phyloP scores from a whole-genome alignment of 768 basidiomycete genomes.

The Stropharia rugosoannulata region DNA sequence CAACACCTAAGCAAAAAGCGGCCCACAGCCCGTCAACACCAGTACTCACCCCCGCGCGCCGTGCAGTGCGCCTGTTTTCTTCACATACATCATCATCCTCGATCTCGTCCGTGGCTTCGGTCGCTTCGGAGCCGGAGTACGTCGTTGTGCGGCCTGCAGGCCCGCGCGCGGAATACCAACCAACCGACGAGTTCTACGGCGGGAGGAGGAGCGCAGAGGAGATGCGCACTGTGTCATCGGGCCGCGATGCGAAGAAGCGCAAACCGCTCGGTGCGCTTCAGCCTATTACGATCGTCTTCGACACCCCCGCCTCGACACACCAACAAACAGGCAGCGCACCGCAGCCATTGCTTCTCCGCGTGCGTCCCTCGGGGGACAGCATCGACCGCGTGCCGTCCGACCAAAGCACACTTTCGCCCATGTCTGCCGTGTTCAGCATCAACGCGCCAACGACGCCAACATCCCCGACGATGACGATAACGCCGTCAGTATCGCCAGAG shows the following conservation, averaged over 20 bases:
- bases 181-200: constrained; percentile 11
- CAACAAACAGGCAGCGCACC: no score
- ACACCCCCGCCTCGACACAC: no score
- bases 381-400: no score
- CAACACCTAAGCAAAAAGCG: not conserved
- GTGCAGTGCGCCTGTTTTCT: not conserved
- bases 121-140: constrained; percentile 12
- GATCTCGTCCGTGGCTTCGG: constrained; percentile 6
- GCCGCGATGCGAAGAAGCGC: no score
- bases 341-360: no score
- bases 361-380: no score
- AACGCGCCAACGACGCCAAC: constrained; percentile 6
- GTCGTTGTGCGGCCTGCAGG: constrained; percentile 11
- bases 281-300: no score
- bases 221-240: no score
- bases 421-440: constrained; percentile 12
- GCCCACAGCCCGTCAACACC: not conserved
- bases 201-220: not conserved
- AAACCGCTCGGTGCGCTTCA: no score
- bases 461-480: not conserved
- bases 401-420: not conserved
- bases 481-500: no score
- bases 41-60: not conserved
- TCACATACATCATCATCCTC: constrained; percentile 15
- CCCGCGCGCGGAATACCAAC: constrained; percentile 10